Evolutionary conservation across 2,329 filamentous ascomycete genomes (phyloP).

Genomic region (Sporothrix pallida): DNA sequence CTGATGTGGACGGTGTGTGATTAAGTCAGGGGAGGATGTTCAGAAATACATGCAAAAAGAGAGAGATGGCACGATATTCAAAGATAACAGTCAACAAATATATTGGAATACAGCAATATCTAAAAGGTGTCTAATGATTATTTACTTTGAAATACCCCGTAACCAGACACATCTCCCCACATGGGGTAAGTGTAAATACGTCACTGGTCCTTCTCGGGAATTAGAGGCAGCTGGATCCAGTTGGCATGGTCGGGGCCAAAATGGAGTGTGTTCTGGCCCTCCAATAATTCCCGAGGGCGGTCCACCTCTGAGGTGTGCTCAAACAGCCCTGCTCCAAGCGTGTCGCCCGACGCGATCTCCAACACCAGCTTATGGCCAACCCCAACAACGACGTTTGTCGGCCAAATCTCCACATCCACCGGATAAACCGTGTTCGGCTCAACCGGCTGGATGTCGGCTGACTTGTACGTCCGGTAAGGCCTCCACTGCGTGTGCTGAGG

Average conservation of each 20-base stretch:
- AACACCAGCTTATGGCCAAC: slow-evolving; percentile 59
- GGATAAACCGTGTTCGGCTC: slow-evolving; percentile 60
- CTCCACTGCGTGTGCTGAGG: slow-evolving; percentile 59
- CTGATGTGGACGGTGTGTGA: too few species aligned
- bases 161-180: too few species aligned
- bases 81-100: too few species aligned
- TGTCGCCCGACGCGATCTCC: slow-evolving; percentile 45
- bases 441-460: slow-evolving; percentile 61
- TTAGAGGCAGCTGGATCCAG: slow-evolving; percentile 6
- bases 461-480: slow-evolving; percentile 64
- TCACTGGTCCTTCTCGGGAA: background rate
- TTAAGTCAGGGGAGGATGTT: too few species aligned
- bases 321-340: background rate
- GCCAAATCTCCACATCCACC: slow-evolving; percentile 69
- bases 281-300: slow-evolving; percentile 6
- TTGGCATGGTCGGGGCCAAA: background rate
- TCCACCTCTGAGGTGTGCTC: background rate
- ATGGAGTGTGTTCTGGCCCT: background rate
- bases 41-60: too few species aligned
- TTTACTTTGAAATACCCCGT: too few species aligned
- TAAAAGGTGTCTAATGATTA: too few species aligned
- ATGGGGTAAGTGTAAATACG: too few species aligned
- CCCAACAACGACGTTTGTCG: slow-evolving; percentile 63
- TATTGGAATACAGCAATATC: too few species aligned
- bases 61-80: too few species aligned